Base-by-base conservation (phyloP, 495 filamentous ascomycete genomes). In the Oleoguttula mirabilis region DNA sequence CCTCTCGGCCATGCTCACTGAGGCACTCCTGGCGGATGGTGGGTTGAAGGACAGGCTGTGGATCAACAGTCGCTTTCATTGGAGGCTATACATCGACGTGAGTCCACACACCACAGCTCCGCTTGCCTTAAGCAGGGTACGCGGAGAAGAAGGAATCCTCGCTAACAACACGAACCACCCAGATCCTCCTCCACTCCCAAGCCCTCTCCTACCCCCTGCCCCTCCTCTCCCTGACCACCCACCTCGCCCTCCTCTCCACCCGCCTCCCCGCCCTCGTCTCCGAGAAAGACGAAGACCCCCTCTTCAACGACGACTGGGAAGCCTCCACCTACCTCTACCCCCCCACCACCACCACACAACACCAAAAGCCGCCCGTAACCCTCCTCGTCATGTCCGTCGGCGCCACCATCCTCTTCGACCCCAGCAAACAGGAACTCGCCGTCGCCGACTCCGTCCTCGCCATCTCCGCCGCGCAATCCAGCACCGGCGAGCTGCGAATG, bases 241-340 rank as follows among this genome's bases (percentile, higher is more conserved):
- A 96, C 61, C 81, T 99, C 45, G 90, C 90, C n/a, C 82, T 99
- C 21, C 77, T 94, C 36, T 75, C 80, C 30, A 84, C 88, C 5
- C 79, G 81, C 42, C 74, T 96, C 2, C 90, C 90, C 14, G 72
- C 77, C 22, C 66, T 92, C 17, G 82, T 83, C 56, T 92, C 84
- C 17, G 77, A 86, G 55, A 69, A 70, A 40, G 87, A 93, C 57
- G 90, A 99, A 64, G 92, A 99, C 55, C 92, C 92, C 1, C 77
- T 94, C 54, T 96, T 99, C 67, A 80, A 94, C 67, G 92, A 99
- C 65, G 90, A 99, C 63, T 99, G 92, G 92, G 82, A 77, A 25
- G 82, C 77, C 24, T 74, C 86, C 2, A 60, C 75, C 28, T 75
- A 77, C 37, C 68, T 99, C 16, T 99, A 88, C 65, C 75, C 82